A percentile compares a stretch with the other conserved stretches of the same genome.
These are phyloP conservation scores for Pythium chondricola DNA, from an alignment of 352 stramenopile genomes.

Conservation along the genomic window DNA sequence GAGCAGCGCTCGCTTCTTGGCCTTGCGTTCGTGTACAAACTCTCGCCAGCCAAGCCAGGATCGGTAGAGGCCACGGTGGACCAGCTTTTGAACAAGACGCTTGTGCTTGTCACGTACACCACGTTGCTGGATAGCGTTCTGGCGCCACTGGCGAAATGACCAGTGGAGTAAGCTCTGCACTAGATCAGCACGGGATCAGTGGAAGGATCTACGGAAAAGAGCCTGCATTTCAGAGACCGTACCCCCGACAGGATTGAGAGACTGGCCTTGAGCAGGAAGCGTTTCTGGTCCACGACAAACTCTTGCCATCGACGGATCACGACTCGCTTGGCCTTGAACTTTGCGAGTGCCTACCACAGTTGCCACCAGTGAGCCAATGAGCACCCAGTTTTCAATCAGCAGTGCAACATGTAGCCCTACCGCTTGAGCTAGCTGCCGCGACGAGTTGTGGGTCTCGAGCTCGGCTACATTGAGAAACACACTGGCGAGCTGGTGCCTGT, in stretches of 20 bases:
- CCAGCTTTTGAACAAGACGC: constrained; percentile 38
- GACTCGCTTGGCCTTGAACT: constrained; percentile 32
- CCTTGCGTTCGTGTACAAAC: constrained; percentile 43
- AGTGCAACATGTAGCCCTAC: too few species aligned
- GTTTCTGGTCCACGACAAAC: constrained; percentile 52
- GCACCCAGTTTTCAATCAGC: neutral
- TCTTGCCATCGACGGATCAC: constrained; percentile 43
- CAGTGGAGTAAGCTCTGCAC: constrained; percentile 52
- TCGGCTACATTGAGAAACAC: constrained; percentile 59
- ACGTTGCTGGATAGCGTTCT: constrained; percentile 28
- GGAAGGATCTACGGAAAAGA: too few species aligned
- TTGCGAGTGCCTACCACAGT: constrained; percentile 30
- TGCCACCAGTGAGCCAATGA: neutral
- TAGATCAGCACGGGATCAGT: too few species aligned
- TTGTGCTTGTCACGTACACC: constrained; percentile 43
- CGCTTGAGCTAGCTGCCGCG: constrained; percentile 33
- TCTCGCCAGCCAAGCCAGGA: constrained; percentile 58
- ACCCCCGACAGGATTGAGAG: constrained; percentile 67
- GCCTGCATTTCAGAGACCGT: too few species aligned
- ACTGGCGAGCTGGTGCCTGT: constrained; percentile 32
- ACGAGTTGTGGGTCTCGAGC: constrained; percentile 71
- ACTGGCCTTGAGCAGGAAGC: constrained; percentile 61
- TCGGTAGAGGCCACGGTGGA: constrained; percentile 42
- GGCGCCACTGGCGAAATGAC: constrained; percentile 62
- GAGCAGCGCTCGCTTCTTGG: constrained; percentile 48